Evolutionary conservation across 139 green algal species (phyloP).

Genomic region (Yamagishiella unicocca): DNA sequence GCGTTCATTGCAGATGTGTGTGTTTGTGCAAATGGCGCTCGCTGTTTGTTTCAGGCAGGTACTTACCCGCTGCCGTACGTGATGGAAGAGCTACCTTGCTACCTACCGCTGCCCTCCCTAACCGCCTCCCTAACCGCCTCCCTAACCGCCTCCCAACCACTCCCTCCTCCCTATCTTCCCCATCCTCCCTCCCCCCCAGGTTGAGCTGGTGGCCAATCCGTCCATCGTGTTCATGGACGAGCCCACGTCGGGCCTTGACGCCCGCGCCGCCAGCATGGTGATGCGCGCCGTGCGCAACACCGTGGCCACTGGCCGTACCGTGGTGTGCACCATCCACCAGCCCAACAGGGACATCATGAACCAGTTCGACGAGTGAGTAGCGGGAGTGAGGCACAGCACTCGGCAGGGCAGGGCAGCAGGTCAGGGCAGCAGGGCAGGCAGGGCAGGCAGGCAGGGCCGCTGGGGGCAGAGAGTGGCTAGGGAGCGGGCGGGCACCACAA

Average conservation of each 20-base stretch:
- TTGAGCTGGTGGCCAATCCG: constrained; percentile 87
- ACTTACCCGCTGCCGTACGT: no score
- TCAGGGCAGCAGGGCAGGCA: neutral
- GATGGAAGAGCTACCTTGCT: no score
- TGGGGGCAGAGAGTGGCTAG: neutral
- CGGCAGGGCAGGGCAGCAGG: neutral
- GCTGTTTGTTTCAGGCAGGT: no score
- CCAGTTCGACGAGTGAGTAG: constrained; percentile 37
- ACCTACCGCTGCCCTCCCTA: no score
- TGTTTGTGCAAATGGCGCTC: no score
- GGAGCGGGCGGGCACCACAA: no score
- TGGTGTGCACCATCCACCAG: constrained; percentile 96
- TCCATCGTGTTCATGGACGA: constrained; percentile 67
- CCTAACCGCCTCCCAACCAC: no score
- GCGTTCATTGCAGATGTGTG: no score
- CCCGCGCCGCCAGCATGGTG: constrained; percentile 84
- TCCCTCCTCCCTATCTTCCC: no score
- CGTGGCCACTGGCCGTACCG: constrained; percentile 79
- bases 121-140: no score
- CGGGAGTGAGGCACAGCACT: neutral
- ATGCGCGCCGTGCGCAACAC: constrained; percentile 88
- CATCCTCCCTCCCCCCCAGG: neutral
- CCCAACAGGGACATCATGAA: constrained; percentile 82
- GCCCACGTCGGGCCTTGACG: constrained; percentile 78
- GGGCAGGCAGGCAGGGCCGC: neutral